Percentiles rank a stretch among this genome's conserved stretches.
Conservation (phyloP, 2,329 filamentous ascomycete species). For the Achaetomium macrosporum region DNA sequence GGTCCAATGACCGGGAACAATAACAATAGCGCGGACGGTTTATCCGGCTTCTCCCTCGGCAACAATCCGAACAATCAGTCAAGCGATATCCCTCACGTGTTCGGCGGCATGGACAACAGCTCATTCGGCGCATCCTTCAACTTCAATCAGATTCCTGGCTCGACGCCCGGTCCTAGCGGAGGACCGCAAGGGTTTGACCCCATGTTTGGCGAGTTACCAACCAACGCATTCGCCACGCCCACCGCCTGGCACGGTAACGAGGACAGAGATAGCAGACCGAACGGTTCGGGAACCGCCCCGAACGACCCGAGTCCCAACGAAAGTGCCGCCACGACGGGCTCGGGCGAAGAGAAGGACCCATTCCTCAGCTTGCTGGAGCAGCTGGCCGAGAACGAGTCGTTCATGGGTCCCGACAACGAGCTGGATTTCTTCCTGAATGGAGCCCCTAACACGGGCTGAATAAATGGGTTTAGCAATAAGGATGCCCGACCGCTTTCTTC, state of each 20-base stretch:
- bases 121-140: slow-evolving; percentile 41
- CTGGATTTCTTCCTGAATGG: slow-evolving; percentile 67
- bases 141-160: slow-evolving; percentile 27
- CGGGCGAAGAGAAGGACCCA: slow-evolving; percentile 67
- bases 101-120: slow-evolving; percentile 29
- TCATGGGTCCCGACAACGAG: slow-evolving; percentile 62
- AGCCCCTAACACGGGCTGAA: slow-evolving; percentile 5
- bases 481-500: too few species aligned
- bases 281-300: slow-evolving; percentile 35
- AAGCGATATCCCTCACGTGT: slow-evolving; percentile 17
- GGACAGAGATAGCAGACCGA: slow-evolving; percentile 25
- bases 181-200: slow-evolving; percentile 42
- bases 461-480: too few species aligned
- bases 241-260: slow-evolving; percentile 44
- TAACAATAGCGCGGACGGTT: slow-evolving; percentile 31
- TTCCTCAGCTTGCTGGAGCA: slow-evolving; percentile 76
- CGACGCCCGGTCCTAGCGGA: slow-evolving; percentile 15
- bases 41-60: slow-evolving; percentile 33
- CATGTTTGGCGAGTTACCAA: slow-evolving; percentile 53
- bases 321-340: slow-evolving; percentile 40
- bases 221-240: slow-evolving; percentile 48
- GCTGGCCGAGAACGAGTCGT: slow-evolving; percentile 73
- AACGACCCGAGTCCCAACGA: slow-evolving; percentile 45
- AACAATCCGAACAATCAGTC: slow-evolving; percentile 23
- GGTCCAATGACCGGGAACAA: slow-evolving; percentile 30